Evolutionary conservation across 2,329 filamentous ascomycete genomes (phyloP).

Genomic region (Lasiodiplodia citricola): DNA sequence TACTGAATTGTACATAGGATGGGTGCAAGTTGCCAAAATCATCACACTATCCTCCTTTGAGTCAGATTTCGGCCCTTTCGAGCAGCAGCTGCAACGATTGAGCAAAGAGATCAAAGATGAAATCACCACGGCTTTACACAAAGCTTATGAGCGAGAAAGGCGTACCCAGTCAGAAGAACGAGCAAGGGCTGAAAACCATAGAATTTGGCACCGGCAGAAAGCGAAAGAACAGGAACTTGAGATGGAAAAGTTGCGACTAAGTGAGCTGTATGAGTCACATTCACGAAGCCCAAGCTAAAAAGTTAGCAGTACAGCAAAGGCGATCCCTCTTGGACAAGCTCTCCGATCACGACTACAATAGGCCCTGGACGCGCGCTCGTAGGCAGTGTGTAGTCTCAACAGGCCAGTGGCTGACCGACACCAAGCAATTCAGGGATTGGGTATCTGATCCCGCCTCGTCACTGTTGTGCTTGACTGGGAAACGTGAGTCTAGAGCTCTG

Average conservation of each 20-base stretch:
- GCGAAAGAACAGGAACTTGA: neutral
- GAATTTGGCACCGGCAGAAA: neutral
- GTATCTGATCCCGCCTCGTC: neutral
- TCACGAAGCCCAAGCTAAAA: neutral
- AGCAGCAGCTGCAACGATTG: neutral
- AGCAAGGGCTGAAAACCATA: neutral
- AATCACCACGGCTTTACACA: neutral
- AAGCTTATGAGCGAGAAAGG: neutral
- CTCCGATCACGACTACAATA: neutral
- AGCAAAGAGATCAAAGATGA: constrained; percentile 6
- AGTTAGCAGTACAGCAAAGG: neutral
- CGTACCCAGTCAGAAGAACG: neutral
- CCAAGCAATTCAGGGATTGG: neutral
- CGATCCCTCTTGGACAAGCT: neutral
- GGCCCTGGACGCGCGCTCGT: constrained; percentile 1
- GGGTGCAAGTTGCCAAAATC: neutral
- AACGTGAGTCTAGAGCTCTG: neutral
- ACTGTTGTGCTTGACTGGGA: neutral
- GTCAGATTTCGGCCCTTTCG: neutral
- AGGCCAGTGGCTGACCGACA: neutral
- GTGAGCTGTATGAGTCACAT: neutral
- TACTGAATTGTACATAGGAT: neutral
- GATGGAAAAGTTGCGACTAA: neutral
- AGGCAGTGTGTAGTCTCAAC: neutral
- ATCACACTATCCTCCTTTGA: neutral